Conservation (phyloP, 495 filamentous ascomycete genomes). For the Lasiosphaeria ovina region DNA sequence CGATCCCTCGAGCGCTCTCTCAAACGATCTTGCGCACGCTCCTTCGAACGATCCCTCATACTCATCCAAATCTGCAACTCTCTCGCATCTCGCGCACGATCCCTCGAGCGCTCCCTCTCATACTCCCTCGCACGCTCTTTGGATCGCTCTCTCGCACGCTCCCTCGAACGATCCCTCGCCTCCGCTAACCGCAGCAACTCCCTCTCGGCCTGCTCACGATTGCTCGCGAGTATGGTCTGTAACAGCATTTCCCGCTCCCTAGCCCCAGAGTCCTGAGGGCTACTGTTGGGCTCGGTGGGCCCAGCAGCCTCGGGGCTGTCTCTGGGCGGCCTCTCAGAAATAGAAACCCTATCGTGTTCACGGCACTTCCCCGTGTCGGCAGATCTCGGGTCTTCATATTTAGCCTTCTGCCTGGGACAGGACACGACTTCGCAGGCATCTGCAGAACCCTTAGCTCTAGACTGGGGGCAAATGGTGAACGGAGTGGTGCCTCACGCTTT, state of each 20-base stretch:
- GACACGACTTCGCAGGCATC: background rate
- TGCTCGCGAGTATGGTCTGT: background rate
- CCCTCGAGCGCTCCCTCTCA: background rate
- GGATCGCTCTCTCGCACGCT: background rate
- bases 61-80: background rate
- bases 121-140: background rate
- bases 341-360: background rate
- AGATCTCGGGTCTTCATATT: background rate
- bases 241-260: background rate
- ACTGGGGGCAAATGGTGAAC: too few species aligned
- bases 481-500: too few species aligned
- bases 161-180: background rate
- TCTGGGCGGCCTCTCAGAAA: background rate
- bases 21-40: background rate
- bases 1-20: background rate
- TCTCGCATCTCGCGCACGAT: background rate
- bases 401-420: background rate
- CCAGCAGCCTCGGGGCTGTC: background rate
- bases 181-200: background rate
- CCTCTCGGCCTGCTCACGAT: background rate
- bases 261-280: background rate
- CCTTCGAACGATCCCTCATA: background rate
- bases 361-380: background rate
- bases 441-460: background rate
- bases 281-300: background rate